Percentiles rank a stretch among this genome's conserved stretches.
Evolutionary conservation across 148 eudicot species (phyloP).

Genomic region (Spergularia marina): DNA sequence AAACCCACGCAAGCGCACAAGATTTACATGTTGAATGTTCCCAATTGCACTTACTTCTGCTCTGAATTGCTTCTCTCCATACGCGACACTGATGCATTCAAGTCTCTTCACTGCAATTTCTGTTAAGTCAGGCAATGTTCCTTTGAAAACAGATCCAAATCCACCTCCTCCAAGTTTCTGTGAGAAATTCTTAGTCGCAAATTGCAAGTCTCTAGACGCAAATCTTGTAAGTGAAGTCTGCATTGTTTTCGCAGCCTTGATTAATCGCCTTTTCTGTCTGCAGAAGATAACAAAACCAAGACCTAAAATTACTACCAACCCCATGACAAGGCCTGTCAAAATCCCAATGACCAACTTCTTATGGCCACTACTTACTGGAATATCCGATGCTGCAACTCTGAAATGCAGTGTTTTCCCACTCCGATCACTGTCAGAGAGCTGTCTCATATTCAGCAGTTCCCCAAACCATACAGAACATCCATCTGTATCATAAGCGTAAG

Average conservation of each 20-base stretch:
- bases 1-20: conserved; percentile 62
- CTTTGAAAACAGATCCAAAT: conserved; percentile 65
- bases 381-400: conserved; percentile 40
- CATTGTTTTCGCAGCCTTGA: conserved; percentile 25
- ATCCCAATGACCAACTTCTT: conserved; percentile 28
- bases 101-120: conserved; percentile 60
- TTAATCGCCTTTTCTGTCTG: conserved; percentile 26
- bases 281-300: conserved; percentile 19
- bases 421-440: conserved; percentile 38
- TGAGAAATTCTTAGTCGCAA: conserved; percentile 56
- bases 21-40: conserved; percentile 62
- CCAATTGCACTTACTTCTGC: conserved; percentile 71
- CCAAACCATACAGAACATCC: conserved; percentile 45
- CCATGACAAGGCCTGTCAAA: conserved; percentile 4
- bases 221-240: conserved; percentile 52
- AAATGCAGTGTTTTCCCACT: conserved; percentile 37
- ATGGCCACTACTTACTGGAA: conserved; percentile 26
- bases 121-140: conserved; percentile 50
- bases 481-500: conserved; percentile 40
- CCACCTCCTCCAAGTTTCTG: conserved; percentile 64
- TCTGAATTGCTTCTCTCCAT: conserved; percentile 68
- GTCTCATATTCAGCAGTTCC: conserved; percentile 41
- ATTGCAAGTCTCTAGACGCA: conserved; percentile 47
- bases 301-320: conserved; percentile 10
- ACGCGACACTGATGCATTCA: conserved; percentile 35